Evolutionary conservation across 1,284 basidiomycete genomes (phyloP).

Genomic region (Cryptococcus wingfieldii): DNA sequence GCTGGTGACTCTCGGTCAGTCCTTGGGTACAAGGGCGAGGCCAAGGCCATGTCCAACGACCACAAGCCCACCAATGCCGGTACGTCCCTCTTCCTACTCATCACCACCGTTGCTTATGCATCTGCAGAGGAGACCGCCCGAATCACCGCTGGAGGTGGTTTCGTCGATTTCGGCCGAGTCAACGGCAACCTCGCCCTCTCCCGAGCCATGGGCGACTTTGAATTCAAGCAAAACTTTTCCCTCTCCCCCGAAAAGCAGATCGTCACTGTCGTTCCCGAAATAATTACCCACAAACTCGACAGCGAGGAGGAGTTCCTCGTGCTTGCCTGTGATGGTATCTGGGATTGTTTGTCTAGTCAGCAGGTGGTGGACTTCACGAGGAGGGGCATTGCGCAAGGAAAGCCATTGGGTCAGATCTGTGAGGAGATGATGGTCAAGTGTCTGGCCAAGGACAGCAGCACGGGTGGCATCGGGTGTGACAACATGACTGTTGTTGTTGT

Average conservation of each 20-base stretch:
- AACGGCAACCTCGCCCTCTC: slow-evolving; percentile 97
- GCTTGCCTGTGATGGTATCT: slow-evolving; percentile 96
- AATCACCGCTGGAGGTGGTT: slow-evolving; percentile 91
- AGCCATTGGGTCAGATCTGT: slow-evolving; percentile 72
- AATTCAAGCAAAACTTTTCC: slow-evolving; percentile 91
- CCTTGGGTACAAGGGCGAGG: slow-evolving; percentile 78
- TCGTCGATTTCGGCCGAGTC: slow-evolving; percentile 93
- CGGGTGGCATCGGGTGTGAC: slow-evolving; percentile 94
- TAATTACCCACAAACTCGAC: slow-evolving; percentile 72
- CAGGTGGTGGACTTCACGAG: slow-evolving; percentile 89
- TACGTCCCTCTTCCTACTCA: slow-evolving; percentile 48
- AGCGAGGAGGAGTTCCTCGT: slow-evolving; percentile 95
- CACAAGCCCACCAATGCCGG: slow-evolving; percentile 84
- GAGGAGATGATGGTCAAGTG: slow-evolving; percentile 91
- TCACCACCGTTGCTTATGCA: not conserved
- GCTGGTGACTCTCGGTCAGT: slow-evolving; percentile 95
- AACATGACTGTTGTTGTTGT: slow-evolving; percentile 98
- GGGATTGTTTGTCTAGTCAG: slow-evolving; percentile 94
- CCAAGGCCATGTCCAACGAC: slow-evolving; percentile 84
- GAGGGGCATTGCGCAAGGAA: slow-evolving; percentile 74
- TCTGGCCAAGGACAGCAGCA: slow-evolving; percentile 87
- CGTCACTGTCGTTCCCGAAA: slow-evolving; percentile 92
- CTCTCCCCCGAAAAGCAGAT: slow-evolving; percentile 85
- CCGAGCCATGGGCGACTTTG: slow-evolving; percentile 94
- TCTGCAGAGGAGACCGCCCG: slow-evolving; percentile 72